These are phyloP conservation scores for Talaromyces sp. DNA, from an alignment of 2,329 filamentous ascomycete species.

Conservation along the genomic window DNA sequence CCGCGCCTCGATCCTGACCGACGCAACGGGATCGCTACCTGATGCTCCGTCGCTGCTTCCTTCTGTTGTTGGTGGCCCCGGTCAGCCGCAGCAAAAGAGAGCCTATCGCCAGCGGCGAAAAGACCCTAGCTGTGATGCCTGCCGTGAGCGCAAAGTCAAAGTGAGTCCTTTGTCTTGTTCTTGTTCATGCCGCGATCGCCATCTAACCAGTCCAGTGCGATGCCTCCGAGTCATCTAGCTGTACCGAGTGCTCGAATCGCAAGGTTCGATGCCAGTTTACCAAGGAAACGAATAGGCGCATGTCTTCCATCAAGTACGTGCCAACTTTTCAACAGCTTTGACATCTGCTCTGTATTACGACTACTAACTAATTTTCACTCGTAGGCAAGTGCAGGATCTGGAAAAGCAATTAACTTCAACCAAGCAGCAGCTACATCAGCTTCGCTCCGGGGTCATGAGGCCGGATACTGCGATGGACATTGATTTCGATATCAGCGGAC, in stretches of 20 bases:
- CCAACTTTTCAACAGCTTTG: slow-evolving; percentile 2
- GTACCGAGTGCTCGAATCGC: slow-evolving; percentile 93
- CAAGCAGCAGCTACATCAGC: slow-evolving; percentile 71
- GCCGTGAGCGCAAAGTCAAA: slow-evolving; percentile 74
- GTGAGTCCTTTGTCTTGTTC: slow-evolving; percentile 26
- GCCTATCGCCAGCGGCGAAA: slow-evolving; percentile 93
- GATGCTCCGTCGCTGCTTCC: slow-evolving; percentile 27
- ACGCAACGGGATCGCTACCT: slow-evolving; percentile 36
- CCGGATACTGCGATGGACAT: slow-evolving; percentile 43
- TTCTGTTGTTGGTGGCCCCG: slow-evolving; percentile 37
- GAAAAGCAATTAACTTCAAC: slow-evolving; percentile 83
- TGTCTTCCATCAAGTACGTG: slow-evolving; percentile 91
- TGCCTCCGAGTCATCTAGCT: slow-evolving; percentile 92
- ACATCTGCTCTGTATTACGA: neutral
- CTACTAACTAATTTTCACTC: slow-evolving; percentile 5
- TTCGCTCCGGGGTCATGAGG: slow-evolving; percentile 61
- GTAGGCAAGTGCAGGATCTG: slow-evolving; percentile 81
- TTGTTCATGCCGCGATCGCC: neutral
- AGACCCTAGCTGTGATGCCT: slow-evolving; percentile 96
- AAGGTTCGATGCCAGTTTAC: slow-evolving; percentile 98
- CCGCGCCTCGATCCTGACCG: slow-evolving; percentile 29
- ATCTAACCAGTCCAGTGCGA: slow-evolving; percentile 59
- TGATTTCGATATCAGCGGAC: slow-evolving; percentile 33
- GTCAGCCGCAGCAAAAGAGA: slow-evolving; percentile 73
- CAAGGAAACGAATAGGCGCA: slow-evolving; percentile 95